Evolutionary conservation across 2,329 filamentous ascomycete species (phyloP).

Genomic region (Beauveria medogensis): DNA sequence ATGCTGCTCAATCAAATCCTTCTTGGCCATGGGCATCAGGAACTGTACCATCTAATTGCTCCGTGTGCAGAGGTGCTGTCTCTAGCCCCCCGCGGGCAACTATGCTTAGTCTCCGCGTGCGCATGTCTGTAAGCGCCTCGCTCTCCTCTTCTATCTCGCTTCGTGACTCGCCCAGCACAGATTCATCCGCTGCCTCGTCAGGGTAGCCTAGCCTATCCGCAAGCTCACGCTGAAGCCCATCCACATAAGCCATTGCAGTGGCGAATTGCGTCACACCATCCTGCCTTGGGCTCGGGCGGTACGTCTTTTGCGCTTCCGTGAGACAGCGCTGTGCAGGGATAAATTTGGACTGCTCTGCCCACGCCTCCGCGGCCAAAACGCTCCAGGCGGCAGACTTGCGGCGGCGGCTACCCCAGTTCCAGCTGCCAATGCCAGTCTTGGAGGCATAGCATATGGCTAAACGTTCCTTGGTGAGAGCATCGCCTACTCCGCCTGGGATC

Average conservation of each 20-base stretch:
- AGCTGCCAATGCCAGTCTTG: slow-evolving; percentile 57
- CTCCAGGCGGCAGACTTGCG: slow-evolving; percentile 90
- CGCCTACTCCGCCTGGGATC: slow-evolving; percentile 65
- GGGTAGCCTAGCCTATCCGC: slow-evolving; percentile 36
- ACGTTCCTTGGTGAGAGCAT: slow-evolving; percentile 78
- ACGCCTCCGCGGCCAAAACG: slow-evolving; percentile 72
- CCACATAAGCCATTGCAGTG: slow-evolving; percentile 43
- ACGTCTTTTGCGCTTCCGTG: slow-evolving; percentile 55
- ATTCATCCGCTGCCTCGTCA: slow-evolving; percentile 19
- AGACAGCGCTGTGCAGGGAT: slow-evolving; percentile 73
- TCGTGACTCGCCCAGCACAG: slow-evolving; percentile 27
- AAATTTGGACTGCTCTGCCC: slow-evolving; percentile 69
- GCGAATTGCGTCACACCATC: slow-evolving; percentile 45
- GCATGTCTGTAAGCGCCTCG: slow-evolving; percentile 41
- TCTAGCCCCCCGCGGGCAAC: slow-evolving; percentile 39
- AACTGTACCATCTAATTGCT: neutral
- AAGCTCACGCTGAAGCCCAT: slow-evolving; percentile 41
- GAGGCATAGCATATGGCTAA: slow-evolving; percentile 77
- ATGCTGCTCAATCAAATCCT: slow-evolving; percentile 4
- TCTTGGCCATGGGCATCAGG: neutral
- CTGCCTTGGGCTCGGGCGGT: slow-evolving; percentile 40
- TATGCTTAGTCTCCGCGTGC: slow-evolving; percentile 44
- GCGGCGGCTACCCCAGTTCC: slow-evolving; percentile 61
- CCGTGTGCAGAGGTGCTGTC: slow-evolving; percentile 32
- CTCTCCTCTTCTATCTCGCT: slow-evolving; percentile 40